Evolutionary conservation across 2,329 filamentous ascomycete genomes (phyloP), one percentile per base, ranked within the genome.

Genomic region (Penicillium decumbens): DNA sequence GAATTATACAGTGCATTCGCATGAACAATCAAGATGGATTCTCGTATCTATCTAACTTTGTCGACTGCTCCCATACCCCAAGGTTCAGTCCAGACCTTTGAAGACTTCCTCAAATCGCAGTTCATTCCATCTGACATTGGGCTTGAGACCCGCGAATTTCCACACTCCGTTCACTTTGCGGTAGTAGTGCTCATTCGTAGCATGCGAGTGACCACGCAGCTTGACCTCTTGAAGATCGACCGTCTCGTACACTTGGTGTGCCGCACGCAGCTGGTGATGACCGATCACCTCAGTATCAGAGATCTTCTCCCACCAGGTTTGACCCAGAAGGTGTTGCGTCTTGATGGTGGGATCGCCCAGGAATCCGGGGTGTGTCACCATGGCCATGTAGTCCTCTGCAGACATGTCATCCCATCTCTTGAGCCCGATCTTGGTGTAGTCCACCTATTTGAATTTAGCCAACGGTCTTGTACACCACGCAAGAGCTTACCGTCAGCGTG

Each of bases 361-460:
- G 53, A 85, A 81, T 2, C 73, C 67, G 18, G 72, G 68, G 62
- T 76, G 74, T 24, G 79, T 80, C 57, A 82, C 72, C 80, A 85
- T 83, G 55, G 67, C 61, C 63, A 84, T 71, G 70, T 78, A 85
- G n/a, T 84, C 80, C 3, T 79, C 75, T 0, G 80, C 79, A 1
- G 79, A 73, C 80, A 85, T 83, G 43, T 76, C 74, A 42, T 80
- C 77, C 81, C 81, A 84, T 48, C 79, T 66, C 63, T 78, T 78
- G 65, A 81, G 75, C 45, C 81, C 76, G 67, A 84, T 80, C 35
- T 78, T 76, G 43, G 79, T 80, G 77, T 90, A 90, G 75, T 90
- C 87, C 61, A 89, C 78, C 77, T 85, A 66, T 12, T 12, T 6
- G 12, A 7, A 13, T 40, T 40, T 15, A 40, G 13, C 10, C 2